Evolutionary conservation across 371 early-diverging fungal genomes (phyloP).

Genomic region (Cokeromyces recurvatus): DNA sequence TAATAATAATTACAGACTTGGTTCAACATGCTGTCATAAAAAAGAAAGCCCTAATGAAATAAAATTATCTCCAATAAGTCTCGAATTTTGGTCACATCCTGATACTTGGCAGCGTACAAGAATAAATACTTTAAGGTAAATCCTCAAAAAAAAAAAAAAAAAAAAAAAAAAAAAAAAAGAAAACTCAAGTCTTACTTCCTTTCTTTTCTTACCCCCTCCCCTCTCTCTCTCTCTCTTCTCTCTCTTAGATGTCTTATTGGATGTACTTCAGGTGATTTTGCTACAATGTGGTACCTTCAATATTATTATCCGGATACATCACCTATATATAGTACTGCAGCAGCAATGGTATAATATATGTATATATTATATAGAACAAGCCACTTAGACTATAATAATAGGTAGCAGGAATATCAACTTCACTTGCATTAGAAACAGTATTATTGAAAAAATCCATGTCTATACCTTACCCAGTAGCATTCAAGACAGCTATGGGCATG

Average conservation of each 20-base stretch:
- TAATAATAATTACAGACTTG: too few species aligned
- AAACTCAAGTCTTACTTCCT: too few species aligned
- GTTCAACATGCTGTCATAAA: too few species aligned
- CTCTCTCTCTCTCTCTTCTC: neutral
- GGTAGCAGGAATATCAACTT: slow-evolving; percentile 46
- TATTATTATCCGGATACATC: slow-evolving; percentile 36
- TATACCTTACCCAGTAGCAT: slow-evolving; percentile 31
- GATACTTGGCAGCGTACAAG: slow-evolving; percentile 43
- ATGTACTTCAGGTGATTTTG: slow-evolving; percentile 49
- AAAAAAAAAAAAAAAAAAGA: too few species aligned
- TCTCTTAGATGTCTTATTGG: slow-evolving; percentile 41
- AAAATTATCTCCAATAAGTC: too few species aligned
- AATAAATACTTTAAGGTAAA: slow-evolving; percentile 41
- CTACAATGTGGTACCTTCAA: slow-evolving; percentile 51
- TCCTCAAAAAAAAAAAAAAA: neutral
- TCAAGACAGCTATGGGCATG: slow-evolving; percentile 56
- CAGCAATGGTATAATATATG: slow-evolving; percentile 38
- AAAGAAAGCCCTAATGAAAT: too few species aligned
- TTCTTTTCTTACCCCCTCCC: too few species aligned
- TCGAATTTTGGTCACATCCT: slow-evolving; percentile 44
- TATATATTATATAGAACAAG: neutral
- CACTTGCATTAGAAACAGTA: slow-evolving; percentile 46
- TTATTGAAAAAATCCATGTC: slow-evolving; percentile 39
- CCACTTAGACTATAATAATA: neutral
- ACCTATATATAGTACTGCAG: slow-evolving; percentile 30